Conservation (phyloP, 2,329 filamentous ascomycete species). For the Aspergillus bombycis region DNA sequence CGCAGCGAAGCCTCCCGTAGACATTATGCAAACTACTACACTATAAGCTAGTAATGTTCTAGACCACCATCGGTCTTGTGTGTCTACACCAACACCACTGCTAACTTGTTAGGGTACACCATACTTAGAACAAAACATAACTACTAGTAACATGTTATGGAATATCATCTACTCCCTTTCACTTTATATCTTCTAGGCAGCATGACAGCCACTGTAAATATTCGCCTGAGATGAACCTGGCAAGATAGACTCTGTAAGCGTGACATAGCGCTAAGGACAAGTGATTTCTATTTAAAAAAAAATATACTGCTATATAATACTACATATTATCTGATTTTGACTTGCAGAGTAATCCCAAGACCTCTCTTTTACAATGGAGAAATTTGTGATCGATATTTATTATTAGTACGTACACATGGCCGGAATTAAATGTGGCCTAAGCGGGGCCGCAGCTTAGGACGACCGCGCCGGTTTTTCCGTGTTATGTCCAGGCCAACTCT, state of each 20-base stretch:
- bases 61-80: not conserved
- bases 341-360: not conserved
- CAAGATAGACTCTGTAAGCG: not conserved
- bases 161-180: not conserved
- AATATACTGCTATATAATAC: not conserved
- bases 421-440: slow-evolving; percentile 8
- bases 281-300: not conserved
- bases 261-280: not conserved
- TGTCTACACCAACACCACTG: not conserved
- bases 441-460: slow-evolving; percentile 19
- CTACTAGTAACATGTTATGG: not conserved
- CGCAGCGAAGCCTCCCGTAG: not conserved
- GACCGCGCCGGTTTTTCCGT: slow-evolving; percentile 22
- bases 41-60: not conserved
- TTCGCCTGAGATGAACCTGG: not conserved
- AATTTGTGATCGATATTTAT: not conserved
- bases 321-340: not conserved
- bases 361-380: not conserved
- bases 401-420: not conserved
- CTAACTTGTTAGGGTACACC: not conserved
- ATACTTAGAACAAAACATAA: not conserved
- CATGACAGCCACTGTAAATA: not conserved
- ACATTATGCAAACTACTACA: not conserved
- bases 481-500: slow-evolving; percentile 28
- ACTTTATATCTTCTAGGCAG: not conserved